These are phyloP conservation scores for Backusella liffmaniae DNA, from an alignment of 192 early-diverging fungal genomes.

Conservation along the genomic window DNA sequence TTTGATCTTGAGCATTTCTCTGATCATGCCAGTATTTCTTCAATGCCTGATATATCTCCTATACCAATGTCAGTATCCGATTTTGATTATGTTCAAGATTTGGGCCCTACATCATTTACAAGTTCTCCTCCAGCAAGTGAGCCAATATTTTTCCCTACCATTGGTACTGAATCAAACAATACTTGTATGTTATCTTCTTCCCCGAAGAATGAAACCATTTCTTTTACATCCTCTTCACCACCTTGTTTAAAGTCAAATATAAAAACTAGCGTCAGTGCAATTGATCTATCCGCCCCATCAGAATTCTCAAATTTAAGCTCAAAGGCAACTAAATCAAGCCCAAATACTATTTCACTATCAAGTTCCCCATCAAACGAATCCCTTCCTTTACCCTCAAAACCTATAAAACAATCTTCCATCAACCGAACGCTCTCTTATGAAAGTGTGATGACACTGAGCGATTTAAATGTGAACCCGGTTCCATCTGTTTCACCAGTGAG, in stretches of 20 bases:
- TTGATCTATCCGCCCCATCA: neutral
- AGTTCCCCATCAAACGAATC: neutral
- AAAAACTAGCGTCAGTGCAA: neutral
- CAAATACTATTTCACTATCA: neutral
- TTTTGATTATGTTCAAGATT: neutral
- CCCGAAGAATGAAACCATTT: neutral
- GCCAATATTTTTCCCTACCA: neutral
- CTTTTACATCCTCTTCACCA: neutral
- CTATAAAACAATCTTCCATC: neutral
- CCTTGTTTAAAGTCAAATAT: neutral
- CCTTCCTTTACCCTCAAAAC: constrained; percentile 2
- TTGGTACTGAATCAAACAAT: neutral
- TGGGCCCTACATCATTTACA: neutral
- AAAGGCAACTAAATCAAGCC: neutral
- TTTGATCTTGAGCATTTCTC: constrained; percentile 6
- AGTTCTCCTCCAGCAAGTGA: neutral
- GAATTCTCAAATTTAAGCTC: neutral
- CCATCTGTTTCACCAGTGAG: neutral
- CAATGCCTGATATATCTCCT: neutral
- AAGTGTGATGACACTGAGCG: constrained; percentile 11
- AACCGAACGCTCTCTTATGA: constrained; percentile 11
- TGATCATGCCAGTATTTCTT: neutral
- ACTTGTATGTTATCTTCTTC: neutral
- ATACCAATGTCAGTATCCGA: neutral
- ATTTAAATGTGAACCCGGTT: neutral